Evolutionary conservation across 2,329 filamentous ascomycete species (phyloP).

Genomic region (Hypoxylon sp.): DNA sequence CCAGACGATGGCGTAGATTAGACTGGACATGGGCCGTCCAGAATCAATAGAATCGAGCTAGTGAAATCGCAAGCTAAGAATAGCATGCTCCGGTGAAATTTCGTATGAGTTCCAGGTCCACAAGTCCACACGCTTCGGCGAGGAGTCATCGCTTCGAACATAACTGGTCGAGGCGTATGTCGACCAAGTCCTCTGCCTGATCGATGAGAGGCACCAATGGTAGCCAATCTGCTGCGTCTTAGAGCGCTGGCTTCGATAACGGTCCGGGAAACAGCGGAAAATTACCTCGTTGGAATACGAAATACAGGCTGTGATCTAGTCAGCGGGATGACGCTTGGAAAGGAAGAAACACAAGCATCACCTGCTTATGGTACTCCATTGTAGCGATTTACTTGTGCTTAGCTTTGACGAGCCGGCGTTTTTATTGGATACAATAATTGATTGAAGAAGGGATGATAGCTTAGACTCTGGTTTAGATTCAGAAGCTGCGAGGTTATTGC

Average conservation of each 20-base stretch:
- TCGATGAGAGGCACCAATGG: neutral
- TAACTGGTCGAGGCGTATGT: neutral
- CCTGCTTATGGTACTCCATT: neutral
- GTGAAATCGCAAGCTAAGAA: neutral
- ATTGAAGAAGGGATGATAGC: too few species aligned
- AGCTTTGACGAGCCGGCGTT: too few species aligned
- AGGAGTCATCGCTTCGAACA: neutral
- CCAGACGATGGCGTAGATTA: slow-evolving; percentile 44
- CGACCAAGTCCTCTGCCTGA: neutral
- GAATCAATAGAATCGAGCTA: neutral
- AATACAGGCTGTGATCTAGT: neutral
- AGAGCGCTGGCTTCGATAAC: neutral
- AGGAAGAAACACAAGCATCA: neutral
- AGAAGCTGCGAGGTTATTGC: too few species aligned
- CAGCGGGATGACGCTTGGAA: neutral
- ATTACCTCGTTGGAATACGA: neutral
- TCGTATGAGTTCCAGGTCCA: too few species aligned
- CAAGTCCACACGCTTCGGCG: too few species aligned
- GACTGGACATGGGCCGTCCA: neutral
- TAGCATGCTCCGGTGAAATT: neutral
- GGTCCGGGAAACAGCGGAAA: neutral
- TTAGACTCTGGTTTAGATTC: too few species aligned
- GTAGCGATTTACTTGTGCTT: neutral
- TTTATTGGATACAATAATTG: too few species aligned
- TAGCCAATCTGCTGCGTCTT: slow-evolving; percentile 17